Base-by-base conservation (phyloP, 208 protist species). In the Trichomonas vaginalis region DNA sequence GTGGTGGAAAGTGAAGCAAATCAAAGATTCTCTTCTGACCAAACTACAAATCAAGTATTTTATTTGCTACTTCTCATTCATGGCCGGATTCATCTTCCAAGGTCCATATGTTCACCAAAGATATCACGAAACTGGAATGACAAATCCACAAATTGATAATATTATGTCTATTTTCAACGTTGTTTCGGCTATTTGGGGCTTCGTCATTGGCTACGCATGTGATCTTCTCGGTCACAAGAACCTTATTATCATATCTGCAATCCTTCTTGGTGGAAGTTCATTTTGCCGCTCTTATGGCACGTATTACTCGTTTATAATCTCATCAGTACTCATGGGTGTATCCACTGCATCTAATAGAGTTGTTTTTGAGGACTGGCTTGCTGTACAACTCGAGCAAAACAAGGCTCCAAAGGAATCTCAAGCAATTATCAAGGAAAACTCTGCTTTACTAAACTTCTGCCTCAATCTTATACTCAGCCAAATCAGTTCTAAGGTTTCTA, bases 351-450 rank as follows among this genome's bases (percentile, higher is more conserved):
- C 86, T 8, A 92, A 92, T 32, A 35, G 45, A 39, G 86, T 92
- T 35, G 86, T 92, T 51, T 92, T 92, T 47, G 86, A 92, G n/a
- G 86, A 92, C 15, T 92, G 86, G 86, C 86, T 92, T n/a, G 46
- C 45, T 35, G 17, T 39, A 35, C 17, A 45, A 17, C 45, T 92
- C 6, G 40, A 92, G 37, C 32, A 92, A 35, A 35, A 35, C 15
- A 45, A 92, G 37, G 86, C 86, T 2, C 86, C 86, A 10, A 39
- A 92, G 39, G 8, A 51, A 48, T 35, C 86, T n/a, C 86, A 92
- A 92, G 45, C 45, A 1, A 92, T 45, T 15, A 51, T 92, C 39
- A 42, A 92, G 56, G 86, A 92, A 51, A 92, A 92, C 45, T 92
- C 86, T 39, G 86, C 86, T 56, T 32, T 92, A 17, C 23, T 92